Percentiles rank a stretch among this genome's conserved stretches.
Evolutionary conservation across 306 rosid genomes (phyloP).

Genomic region (Prunus davidiana): DNA sequence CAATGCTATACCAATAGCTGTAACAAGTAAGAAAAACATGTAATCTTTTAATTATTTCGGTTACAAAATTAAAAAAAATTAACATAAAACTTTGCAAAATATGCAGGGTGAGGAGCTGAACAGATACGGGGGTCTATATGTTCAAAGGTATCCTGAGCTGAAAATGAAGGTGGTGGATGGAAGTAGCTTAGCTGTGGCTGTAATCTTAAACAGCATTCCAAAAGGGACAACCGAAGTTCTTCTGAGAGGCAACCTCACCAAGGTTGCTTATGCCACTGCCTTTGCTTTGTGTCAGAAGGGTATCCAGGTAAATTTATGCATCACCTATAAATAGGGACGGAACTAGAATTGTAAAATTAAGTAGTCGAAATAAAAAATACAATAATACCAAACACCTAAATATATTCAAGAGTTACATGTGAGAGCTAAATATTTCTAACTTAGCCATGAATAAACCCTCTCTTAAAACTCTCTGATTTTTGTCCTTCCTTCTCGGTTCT

Average conservation of each 20-base stretch:
- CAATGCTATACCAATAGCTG: too few relatives aligned
- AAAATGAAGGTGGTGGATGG: slow-evolving; percentile 76
- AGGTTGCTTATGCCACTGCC: slow-evolving; percentile 61
- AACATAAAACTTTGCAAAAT: not conserved
- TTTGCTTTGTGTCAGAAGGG: slow-evolving; percentile 45
- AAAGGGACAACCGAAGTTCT: slow-evolving; percentile 59
- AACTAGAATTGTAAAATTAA: too few relatives aligned
- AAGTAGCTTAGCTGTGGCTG: slow-evolving; percentile 57
- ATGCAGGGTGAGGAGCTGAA: slow-evolving; percentile 60
- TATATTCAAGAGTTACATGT: too few relatives aligned
- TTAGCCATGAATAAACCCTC: too few relatives aligned
- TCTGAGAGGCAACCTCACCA: slow-evolving; percentile 61
- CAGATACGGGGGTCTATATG: slow-evolving; percentile 50
- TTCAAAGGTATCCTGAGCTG: slow-evolving; percentile 43
- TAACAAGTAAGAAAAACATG: too few relatives aligned
- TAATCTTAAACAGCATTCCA: slow-evolving; percentile 53
- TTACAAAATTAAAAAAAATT: too few relatives aligned
- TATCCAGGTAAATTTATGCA: slow-evolving; percentile 39
- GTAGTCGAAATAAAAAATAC: too few relatives aligned
- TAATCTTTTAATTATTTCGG: too few relatives aligned
- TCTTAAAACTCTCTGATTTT: too few relatives aligned
- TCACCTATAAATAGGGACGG: not conserved
- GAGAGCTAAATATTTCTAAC: too few relatives aligned
- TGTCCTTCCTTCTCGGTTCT: too few relatives aligned
- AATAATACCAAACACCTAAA: too few relatives aligned